Base-by-base conservation (phyloP, 2,329 filamentous ascomycete genomes). In the Fusarium metavorans region DNA sequence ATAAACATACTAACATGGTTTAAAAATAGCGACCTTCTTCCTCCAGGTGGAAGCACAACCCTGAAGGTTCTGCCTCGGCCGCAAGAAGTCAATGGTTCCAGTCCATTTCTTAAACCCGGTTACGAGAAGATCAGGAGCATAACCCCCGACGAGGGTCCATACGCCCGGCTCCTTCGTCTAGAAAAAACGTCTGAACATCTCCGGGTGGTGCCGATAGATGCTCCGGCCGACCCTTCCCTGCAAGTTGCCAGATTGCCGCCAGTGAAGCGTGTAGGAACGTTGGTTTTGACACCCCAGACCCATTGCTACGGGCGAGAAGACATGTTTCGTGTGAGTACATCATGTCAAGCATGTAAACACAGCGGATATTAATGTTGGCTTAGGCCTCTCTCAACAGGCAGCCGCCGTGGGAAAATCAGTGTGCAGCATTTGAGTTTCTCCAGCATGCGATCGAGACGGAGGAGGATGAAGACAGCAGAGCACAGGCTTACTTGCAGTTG, bases 291-390 rank as follows among this genome's bases (percentile, higher is more conserved):
- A 4, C 66, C 66, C 8, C 66, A 67, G n/a, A 39, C 48, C 1
- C 56, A 67, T 23, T 41, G 37, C 41, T 67, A 64, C 30, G 35
- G 54, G 13, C 25, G 34, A n/a, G 66, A 67, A 27, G 66, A 67
- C 39, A 67, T 67, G 66, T 67, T 67, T 20, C 57, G 48, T 14
- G 66, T 64, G 6, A 30, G 59, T 43, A 32, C 23, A 27, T 37
- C 8, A 18, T 11, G 23, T 25, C 2, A 27, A 6, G 13, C 27
- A 5, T 13, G 7, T 20, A 45, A 30, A 2, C 2, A 23, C 9
- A 13, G 27, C 2, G 5, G 8, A 16, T 7, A 18, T 9, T 59
- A 37, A 60, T 20, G 3, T 11, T 32, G 23, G 18, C 14, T 16
- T 6, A 68, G 66, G 60, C 52, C 1, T 30, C 41, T 52, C 20